Percentiles rank a stretch among this genome's conserved stretches.
Evolutionary conservation across 1,139 yeast species (phyloP).

Genomic region (Yamadazyma mexicana): DNA sequence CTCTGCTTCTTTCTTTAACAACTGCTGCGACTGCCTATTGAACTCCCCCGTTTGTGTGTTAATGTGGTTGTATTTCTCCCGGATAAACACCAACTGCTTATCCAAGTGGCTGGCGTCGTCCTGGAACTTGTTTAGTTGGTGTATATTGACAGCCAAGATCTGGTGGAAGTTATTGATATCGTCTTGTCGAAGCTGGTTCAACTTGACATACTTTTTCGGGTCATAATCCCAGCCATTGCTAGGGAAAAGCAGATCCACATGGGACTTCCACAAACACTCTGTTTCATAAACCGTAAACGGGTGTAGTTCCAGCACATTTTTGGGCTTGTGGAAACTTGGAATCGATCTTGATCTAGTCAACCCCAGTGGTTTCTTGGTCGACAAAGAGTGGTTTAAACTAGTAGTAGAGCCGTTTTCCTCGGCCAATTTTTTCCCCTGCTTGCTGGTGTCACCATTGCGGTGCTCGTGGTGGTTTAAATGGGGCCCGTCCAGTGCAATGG

Average conservation of each 20-base stretch:
- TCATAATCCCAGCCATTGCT: constrained; percentile 6
- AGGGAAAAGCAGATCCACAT: constrained; percentile 27
- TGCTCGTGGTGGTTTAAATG: constrained; percentile 20
- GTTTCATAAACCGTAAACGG: constrained; percentile 43
- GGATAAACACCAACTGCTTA: constrained; percentile 20
- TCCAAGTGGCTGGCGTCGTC: constrained; percentile 43
- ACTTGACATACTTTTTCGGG: constrained; percentile 1
- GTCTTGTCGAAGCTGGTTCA: constrained; percentile 6
- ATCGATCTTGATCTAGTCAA: constrained; percentile 22
- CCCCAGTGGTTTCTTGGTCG: constrained; percentile 5
- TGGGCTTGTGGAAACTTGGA: constrained; percentile 7
- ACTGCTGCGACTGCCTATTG: constrained; percentile 54
- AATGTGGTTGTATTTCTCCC: constrained; percentile 55
- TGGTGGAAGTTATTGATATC: constrained; percentile 40
- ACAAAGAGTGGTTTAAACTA: neutral
- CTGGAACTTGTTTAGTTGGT: constrained; percentile 37
- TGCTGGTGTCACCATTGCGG: constrained; percentile 3
- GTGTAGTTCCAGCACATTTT: constrained; percentile 12
- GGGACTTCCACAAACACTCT: constrained; percentile 29
- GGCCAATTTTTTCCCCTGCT: constrained; percentile 2
- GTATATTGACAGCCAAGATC: constrained; percentile 34
- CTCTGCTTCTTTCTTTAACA: constrained; percentile 52
- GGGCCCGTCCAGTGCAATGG: constrained; percentile 42
- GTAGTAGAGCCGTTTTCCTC: constrained; percentile 3
- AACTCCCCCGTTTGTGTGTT: constrained; percentile 62